These are phyloP conservation scores for Pseudogymnoascus sp. DNA, from an alignment of 2,329 filamentous ascomycete genomes.

Conservation along the genomic window DNA sequence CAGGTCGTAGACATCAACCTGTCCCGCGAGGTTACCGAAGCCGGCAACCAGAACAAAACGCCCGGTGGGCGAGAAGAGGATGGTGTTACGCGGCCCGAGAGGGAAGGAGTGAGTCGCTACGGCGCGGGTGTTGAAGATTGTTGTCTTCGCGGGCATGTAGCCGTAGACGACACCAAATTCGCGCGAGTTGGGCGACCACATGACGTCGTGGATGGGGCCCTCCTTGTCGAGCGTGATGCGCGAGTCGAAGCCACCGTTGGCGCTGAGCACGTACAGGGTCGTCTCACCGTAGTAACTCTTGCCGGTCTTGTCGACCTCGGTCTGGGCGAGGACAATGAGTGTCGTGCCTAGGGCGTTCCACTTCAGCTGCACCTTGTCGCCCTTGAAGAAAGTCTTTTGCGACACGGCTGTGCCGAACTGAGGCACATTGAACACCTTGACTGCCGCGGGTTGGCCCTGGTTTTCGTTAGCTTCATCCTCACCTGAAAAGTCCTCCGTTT, in stretches of 20 bases:
- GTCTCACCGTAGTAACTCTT: slow-evolving; percentile 99
- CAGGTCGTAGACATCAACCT: slow-evolving; percentile 96
- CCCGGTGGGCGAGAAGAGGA: slow-evolving; percentile 86
- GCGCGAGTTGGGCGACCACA: slow-evolving; percentile 97
- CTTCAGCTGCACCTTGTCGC: slow-evolving; percentile 96
- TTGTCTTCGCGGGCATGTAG: slow-evolving; percentile 98
- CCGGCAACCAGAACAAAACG: slow-evolving; percentile 90
- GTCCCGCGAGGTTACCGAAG: slow-evolving; percentile 93
- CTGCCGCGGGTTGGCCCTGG: slow-evolving; percentile 82
- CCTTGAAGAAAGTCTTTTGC: slow-evolving; percentile 99
- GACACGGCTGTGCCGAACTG: slow-evolving; percentile 76
- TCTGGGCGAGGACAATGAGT: slow-evolving; percentile 90
- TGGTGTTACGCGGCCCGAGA: slow-evolving; percentile 84
- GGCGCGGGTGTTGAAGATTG: slow-evolving; percentile 89
- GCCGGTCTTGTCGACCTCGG: slow-evolving; percentile 94
- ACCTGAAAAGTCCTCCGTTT: slow-evolving; percentile 4
- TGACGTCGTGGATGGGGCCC: slow-evolving; percentile 92
- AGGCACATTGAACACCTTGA: slow-evolving; percentile 91
- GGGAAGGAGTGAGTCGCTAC: slow-evolving; percentile 78
- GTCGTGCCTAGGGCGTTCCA: slow-evolving; percentile 93
- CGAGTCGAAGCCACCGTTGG: slow-evolving; percentile 86
- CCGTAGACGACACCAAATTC: slow-evolving; percentile 97
- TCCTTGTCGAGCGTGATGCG: slow-evolving; percentile 91
- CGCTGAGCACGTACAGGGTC: slow-evolving; percentile 88
- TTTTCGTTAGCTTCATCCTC: slow-evolving; percentile 12